Conservation (phyloP, 2,329 filamentous ascomycete species). For the Curvularia spicifera region DNA sequence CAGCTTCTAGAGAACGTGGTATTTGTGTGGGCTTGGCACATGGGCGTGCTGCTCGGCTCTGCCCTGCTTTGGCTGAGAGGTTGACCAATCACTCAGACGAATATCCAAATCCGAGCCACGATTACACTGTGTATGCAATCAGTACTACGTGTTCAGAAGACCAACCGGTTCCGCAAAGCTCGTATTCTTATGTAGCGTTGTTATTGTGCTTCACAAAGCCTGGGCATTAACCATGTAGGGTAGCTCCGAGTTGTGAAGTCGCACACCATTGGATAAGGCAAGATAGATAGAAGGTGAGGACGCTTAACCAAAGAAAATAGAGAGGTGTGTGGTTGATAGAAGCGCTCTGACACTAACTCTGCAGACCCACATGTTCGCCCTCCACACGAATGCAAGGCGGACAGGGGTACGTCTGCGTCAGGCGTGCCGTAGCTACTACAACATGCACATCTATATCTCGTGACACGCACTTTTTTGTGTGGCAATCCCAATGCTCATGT, state of each 20-base stretch:
- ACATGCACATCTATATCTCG: conserved; percentile 2
- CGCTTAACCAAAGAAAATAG: neutral
- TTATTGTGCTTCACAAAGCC: conserved; percentile 8
- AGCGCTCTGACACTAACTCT: conserved; percentile 1
- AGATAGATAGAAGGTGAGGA: neutral
- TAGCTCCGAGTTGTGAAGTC: neutral
- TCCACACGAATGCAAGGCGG: conserved; percentile 7
- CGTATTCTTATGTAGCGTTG: conserved; percentile 6
- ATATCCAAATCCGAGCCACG: neutral
- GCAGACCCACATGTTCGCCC: conserved; percentile 15
- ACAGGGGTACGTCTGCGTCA: neutral
- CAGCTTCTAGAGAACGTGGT: neutral
- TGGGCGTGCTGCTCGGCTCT: neutral
- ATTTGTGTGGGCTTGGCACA: neutral
- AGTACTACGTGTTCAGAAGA: neutral
- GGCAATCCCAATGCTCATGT: neutral
- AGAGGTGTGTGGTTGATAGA: neutral
- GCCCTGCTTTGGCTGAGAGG: neutral
- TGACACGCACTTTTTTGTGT: neutral
- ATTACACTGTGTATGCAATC: neutral
- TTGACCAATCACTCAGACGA: neutral
- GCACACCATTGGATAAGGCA: neutral
- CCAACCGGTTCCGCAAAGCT: conserved; percentile 3
- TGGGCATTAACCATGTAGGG: neutral
- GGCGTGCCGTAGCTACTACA: conserved; percentile 12